Evolutionary conservation across 352 stramenopile species (phyloP), one percentile per base, ranked within the genome.

Genomic region (Thalassiosira exigua): DNA sequence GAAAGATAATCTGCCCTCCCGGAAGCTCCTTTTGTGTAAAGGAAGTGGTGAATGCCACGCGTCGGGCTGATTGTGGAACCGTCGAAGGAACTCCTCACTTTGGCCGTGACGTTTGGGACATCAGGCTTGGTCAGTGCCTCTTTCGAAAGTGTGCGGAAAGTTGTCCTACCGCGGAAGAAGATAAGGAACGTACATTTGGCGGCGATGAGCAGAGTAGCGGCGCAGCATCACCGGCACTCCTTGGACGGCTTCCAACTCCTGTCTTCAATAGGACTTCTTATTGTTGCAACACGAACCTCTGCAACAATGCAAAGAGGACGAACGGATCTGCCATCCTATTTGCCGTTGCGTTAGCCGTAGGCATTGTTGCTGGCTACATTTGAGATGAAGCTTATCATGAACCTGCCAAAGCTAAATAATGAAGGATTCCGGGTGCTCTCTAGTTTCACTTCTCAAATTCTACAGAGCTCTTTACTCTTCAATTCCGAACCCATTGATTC

Each of bases 31-130:
- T 56, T 14, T 82, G 74, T 30, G 57, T 82, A 2, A 82, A 82
- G 27, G 74, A 82, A 61, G 66, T 77, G 3, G 50, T 69, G 12
- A 82, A 82, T 62, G 48, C 74, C 3, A 67, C 64, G 33, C 54
- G 41, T 0, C 42, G 73, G 36, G 9, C 53, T 17, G 64, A 82
- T 48, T 82, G 73, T 70, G 73, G 74, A 11, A 54, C 39, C 14
- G 36, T 75, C 21, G 46, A 30, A 53, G 54, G 39, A n/a, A 73
- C 36, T 22, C n/a, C n/a, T n/a, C 59, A 74, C 48, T 69, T 56
- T 70, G 72, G 64, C 4, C 46, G 72, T 32, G 74, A 82, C 59
- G 66, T 77, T 3, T 82, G 74, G 74, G 74, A 82, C 30, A 52
- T 22, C n/a, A 69, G 68, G 33, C 33, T 82, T 11, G 67, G 53